Percentiles rank a stretch among this genome's conserved stretches.
Conservation (phyloP, 1,139 yeast species). For the Pichia sp. region DNA sequence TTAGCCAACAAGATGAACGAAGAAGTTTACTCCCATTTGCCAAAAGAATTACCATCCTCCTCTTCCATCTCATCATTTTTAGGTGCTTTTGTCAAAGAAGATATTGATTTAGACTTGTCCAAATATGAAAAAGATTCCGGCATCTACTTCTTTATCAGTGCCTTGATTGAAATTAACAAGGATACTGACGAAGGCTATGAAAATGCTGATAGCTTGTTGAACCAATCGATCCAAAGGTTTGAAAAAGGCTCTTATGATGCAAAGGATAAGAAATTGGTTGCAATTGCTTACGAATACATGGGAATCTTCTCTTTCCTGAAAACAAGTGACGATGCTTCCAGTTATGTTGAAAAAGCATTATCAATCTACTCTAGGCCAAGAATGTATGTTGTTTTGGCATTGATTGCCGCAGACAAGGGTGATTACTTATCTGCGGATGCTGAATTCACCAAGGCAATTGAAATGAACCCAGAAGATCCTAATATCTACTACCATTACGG, state of each 20-base stretch:
- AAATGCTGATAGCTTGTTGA: slow-evolving; percentile 63
- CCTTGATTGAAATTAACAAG: slow-evolving; percentile 56
- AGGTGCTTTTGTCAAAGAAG: slow-evolving; percentile 55
- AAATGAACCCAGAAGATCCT: slow-evolving; percentile 64
- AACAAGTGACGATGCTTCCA: slow-evolving; percentile 57
- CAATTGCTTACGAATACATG: slow-evolving; percentile 76
- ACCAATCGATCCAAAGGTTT: slow-evolving; percentile 61
- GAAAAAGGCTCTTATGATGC: slow-evolving; percentile 31
- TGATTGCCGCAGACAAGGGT: slow-evolving; percentile 78
- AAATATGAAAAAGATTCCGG: slow-evolving; percentile 44
- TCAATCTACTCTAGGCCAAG: slow-evolving; percentile 72
- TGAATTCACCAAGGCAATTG: slow-evolving; percentile 71
- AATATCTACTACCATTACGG: slow-evolving; percentile 94
- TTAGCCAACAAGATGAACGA: slow-evolving; percentile 67
- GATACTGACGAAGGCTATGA: slow-evolving; percentile 72
- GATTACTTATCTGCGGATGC: slow-evolving; percentile 55
- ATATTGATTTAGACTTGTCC: slow-evolving; percentile 35
- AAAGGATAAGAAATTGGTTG: slow-evolving; percentile 44
- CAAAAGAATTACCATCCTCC: slow-evolving; percentile 72
- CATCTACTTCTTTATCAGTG: slow-evolving; percentile 64
- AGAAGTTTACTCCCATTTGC: slow-evolving; percentile 49
- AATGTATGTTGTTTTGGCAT: slow-evolving; percentile 78
- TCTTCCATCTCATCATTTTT: slow-evolving; percentile 83
- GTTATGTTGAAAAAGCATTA: slow-evolving; percentile 60
- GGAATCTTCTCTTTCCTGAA: slow-evolving; percentile 83